These are phyloP conservation scores for Parachlorella kessleri DNA, from an alignment of 139 green algal genomes.

Conservation along the genomic window DNA sequence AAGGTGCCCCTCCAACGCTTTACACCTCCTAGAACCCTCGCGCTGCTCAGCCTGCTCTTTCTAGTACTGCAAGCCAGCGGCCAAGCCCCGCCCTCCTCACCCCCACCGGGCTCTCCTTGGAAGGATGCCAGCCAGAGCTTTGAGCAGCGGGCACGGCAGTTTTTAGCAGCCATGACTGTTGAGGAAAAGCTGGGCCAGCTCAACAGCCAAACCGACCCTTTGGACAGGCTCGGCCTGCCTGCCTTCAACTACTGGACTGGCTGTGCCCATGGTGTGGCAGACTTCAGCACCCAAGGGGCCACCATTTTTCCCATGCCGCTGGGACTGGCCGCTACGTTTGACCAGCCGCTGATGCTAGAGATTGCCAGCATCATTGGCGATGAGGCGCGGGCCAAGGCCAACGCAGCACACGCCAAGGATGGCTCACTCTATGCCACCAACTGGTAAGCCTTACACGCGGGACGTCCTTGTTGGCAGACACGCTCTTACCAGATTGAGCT, in stretches of 20 bases:
- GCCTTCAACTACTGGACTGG: constrained; percentile 40
- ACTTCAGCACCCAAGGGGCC: background rate
- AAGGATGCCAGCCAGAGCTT: no score
- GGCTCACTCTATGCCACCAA: no score
- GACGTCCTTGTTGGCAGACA: no score
- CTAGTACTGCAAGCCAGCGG: no score
- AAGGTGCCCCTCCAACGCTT: no score
- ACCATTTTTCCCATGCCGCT: constrained; percentile 35
- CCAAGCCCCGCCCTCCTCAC: no score
- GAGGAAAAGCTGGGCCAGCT: constrained; percentile 36
- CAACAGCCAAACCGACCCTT: background rate
- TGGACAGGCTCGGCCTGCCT: constrained; percentile 14
- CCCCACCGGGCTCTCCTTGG: no score
- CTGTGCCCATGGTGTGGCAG: constrained; percentile 25
- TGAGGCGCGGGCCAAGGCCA: constrained; percentile 34
- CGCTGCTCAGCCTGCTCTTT: no score
- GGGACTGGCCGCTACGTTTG: constrained; percentile 34
- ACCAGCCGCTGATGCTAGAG: constrained; percentile 10
- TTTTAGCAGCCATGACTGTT: constrained; percentile 25
- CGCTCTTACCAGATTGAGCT: no score
- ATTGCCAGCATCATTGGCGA: constrained; percentile 26
- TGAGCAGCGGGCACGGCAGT: background rate
- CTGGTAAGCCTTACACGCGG: no score
- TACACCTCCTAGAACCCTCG: no score
- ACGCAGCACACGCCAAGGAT: constrained; percentile 3